Conservation (phyloP, 202 grass and related monocot genomes). For the Setaria viridis region DNA sequence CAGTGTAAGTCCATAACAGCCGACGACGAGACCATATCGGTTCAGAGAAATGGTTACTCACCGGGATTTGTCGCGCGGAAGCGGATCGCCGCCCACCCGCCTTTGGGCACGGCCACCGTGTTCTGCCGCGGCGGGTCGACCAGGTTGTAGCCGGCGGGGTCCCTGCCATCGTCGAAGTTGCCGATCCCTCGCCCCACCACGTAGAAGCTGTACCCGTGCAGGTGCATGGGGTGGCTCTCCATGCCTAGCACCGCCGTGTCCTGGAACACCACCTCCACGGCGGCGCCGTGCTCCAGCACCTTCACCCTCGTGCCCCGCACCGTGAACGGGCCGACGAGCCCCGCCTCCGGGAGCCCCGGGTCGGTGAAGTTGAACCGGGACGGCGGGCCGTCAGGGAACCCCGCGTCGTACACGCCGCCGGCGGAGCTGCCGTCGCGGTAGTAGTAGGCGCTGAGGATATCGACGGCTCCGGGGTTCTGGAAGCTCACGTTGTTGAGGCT, state of each 20-base stretch:
- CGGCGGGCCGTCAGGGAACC: slow-evolving; percentile 57
- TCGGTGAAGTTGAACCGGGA: slow-evolving; percentile 53
- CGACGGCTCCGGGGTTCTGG: not conserved
- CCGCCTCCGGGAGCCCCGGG: not conserved
- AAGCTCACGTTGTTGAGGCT: slow-evolving; percentile 78
- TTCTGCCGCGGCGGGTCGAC: slow-evolving; percentile 16
- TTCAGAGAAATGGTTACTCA: not conserved
- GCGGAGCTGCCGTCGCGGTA: not conserved
- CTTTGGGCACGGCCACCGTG: slow-evolving; percentile 28
- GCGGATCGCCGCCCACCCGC: not conserved
- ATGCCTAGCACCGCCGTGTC: slow-evolving; percentile 53
- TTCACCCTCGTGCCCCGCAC: slow-evolving; percentile 47
- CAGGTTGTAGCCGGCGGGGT: not conserved
- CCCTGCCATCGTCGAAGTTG: slow-evolving; percentile 33
- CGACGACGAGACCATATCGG: not conserved
- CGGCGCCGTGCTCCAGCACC: slow-evolving; percentile 38
- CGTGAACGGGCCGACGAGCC: not conserved
- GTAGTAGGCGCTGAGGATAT: slow-evolving; percentile 58
- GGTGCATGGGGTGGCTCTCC: slow-evolving; percentile 64
- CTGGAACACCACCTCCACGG: slow-evolving; percentile 65
- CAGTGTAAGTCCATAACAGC: too few relatives aligned
- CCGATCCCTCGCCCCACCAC: slow-evolving; percentile 56
- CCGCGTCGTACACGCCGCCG: slow-evolving; percentile 33
- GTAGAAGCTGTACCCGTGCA: slow-evolving; percentile 58
- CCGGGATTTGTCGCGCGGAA: slow-evolving; percentile 2